These are phyloP conservation scores for Ceratocystis variospora DNA, from an alignment of 2,329 filamentous ascomycete species.

Conservation along the genomic window DNA sequence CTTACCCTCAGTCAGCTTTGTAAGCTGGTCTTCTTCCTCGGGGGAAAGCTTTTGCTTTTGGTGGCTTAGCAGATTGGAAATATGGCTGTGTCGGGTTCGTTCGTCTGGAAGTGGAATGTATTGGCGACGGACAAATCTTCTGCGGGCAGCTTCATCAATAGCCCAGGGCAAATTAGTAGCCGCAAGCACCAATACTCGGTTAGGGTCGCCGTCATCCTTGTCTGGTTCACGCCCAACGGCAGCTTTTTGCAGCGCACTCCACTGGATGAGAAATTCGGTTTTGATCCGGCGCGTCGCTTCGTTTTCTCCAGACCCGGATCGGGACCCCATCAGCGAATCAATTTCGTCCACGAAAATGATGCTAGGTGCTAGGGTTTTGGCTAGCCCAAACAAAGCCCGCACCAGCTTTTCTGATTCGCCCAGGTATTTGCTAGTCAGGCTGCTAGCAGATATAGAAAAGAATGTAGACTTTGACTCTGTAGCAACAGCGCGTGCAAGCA, in stretches of 20 bases:
- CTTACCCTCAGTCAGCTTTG: conserved; percentile 72
- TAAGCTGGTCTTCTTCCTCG: conserved; percentile 57
- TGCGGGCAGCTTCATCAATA: conserved; percentile 85
- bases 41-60: conserved; percentile 72
- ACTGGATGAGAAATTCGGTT: conserved; percentile 95
- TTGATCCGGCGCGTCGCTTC: conserved; percentile 91
- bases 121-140: conserved; percentile 81
- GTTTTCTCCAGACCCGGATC: conserved; percentile 73
- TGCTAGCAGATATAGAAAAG: conserved; percentile 92
- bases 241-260: conserved; percentile 85
- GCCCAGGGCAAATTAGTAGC: conserved; percentile 96
- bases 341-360: conserved; percentile 99
- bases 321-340: conserved; percentile 75
- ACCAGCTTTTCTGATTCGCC: conserved; percentile 96
- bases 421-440: conserved; percentile 86
- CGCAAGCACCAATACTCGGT: conserved; percentile 78
- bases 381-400: conserved; percentile 76
- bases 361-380: conserved; percentile 75
- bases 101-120: conserved; percentile 90
- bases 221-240: conserved; percentile 62
- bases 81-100: conserved; percentile 63
- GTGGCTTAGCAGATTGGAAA: conserved; percentile 66
- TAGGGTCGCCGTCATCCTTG: conserved; percentile 52
- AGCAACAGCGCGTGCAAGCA: conserved; percentile 87
- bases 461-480: conserved; percentile 92